Base-by-base conservation (phyloP, 2,329 filamentous ascomycete genomes). In the Chrysosporium keratinophilum region DNA sequence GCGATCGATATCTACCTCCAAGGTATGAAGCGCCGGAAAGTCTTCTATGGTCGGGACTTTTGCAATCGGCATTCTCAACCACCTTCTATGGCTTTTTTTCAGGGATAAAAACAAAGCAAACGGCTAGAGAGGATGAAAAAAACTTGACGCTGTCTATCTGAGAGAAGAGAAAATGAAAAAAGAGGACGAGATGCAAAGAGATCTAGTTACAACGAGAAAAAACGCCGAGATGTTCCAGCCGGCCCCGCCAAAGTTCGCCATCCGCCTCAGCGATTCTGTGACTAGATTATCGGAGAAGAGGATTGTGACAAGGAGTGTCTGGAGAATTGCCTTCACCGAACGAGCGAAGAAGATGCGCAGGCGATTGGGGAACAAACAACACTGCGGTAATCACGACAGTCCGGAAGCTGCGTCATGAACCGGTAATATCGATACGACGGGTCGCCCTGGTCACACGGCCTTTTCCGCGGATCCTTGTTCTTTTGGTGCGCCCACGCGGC, bases 1-100 rank as follows among this genome's bases (percentile, higher is more conserved):
- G n/a, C 70, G 71, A 74, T 95, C 89, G 58, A 95, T 79, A 69
- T 93, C 81, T 69, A 94, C 81, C 63, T 83, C 75, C 63, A 54
- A 14, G 33, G 23, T 42, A 41, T 54, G 44, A 19, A 44, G 33
- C 11, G 45, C 41, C 33, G 40, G 35, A 39, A 55, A 41, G 37
- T 52, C 42, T 52, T 52, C 50, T 52, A 52, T 52, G 11, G 43
- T 46, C n/a, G 41, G 50, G 14, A 52, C 34, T 46, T 41, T 39
- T 15, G 50, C 41, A 40, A 46, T 46, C 33, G 43, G 50, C 50
- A 52, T 52, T 41, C 46, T 46, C 20, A 17, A 46, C 11, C 11
- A 15, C n/a, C 17, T 17, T 37, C 40, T 35, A 39, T 40, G 10
- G 28, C 4, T 15, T 28, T 20, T 12, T 19, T 14, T 45, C 23